These are phyloP conservation scores for Eustoma russellianum DNA, from an alignment of 257 asterid species.

Conservation along the genomic window DNA sequence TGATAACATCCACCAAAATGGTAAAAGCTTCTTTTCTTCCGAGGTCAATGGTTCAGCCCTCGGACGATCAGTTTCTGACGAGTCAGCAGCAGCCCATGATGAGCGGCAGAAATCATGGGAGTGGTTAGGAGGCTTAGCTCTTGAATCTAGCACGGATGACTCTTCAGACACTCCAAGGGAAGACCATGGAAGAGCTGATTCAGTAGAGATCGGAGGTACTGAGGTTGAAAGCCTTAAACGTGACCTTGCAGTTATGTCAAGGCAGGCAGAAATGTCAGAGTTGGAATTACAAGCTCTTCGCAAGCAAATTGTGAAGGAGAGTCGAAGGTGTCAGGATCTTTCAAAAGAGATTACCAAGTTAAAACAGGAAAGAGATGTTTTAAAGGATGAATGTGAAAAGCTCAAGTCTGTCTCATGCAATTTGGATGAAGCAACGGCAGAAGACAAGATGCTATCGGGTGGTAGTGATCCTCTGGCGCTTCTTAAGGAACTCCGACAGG, in stretches of 20 bases:
- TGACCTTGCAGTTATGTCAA: constrained; percentile 53
- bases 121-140: constrained; percentile 53
- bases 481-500: constrained; percentile 75
- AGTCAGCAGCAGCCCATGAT: constrained; percentile 15
- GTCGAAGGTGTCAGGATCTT: constrained; percentile 71
- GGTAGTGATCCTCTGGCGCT: constrained; percentile 50
- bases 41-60: constrained; percentile 15
- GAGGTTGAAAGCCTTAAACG: constrained; percentile 64
- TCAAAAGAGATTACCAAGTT: constrained; percentile 47
- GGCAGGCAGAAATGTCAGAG: constrained; percentile 83
- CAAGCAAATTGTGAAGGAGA: constrained; percentile 87
- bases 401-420: constrained; percentile 29
- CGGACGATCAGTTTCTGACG: constrained; percentile 22
- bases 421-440: constrained; percentile 27
- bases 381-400: constrained; percentile 55
- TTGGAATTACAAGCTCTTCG: constrained; percentile 94
- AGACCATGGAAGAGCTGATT: constrained; percentile 23
- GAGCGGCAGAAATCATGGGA: constrained; percentile 48
- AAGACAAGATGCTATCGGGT: constrained; percentile 27
- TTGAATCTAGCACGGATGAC: constrained; percentile 61
- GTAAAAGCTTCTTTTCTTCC: constrained; percentile 20
- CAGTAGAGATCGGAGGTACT: constrained; percentile 37
- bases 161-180: constrained; percentile 71
- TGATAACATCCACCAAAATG: constrained; percentile 18
- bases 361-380: constrained; percentile 72